Evolutionary conservation across 2,329 filamentous ascomycete genomes (phyloP), one percentile per base, ranked within the genome.

Genomic region (Cylindrodendrum hubeiense): DNA sequence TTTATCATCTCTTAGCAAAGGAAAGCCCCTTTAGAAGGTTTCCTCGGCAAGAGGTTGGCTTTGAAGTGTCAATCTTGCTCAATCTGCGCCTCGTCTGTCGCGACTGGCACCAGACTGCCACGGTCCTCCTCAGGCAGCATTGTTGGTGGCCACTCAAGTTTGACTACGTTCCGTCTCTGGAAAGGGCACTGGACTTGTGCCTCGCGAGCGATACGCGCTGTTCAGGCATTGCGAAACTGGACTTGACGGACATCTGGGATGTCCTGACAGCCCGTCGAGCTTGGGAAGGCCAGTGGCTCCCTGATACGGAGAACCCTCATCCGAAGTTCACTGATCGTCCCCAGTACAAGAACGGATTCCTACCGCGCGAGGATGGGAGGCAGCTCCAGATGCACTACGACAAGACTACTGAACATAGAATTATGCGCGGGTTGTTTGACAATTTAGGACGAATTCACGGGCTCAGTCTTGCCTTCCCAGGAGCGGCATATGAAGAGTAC

Each of bases 71-170:
- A n/a, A 26, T 47, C 3, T 10, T 28, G 6, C 22, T 41, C 22
- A 51, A 22, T 3, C 24, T 60, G 7, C 47, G 57, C 1, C 57
- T 47, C 12, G 39, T 60, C 21, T 60, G 49, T 6, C 49, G 30
- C 15, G 57, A 53, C n/a, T 60, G 49, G 57, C 9, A 54, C 13
- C 9, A 9, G 49, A 30, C 57, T 2, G 49, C 30, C 7, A 60
- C 57, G 1, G 2, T 5, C 7, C 21, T 53, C 9, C 41, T 54
- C 9, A 15, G 12, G 1, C 2, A 47, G 2, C 37, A 44, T 28
- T 9, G 17, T 5, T 49, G 28, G 49, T 47, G 33, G 37, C 17
- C 26, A 2, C 2, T 60, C 49, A 54, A 53, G 9, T 28, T 54
- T 21, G 39, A 43, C 17, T 33, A 1, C 10, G 2, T 3, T 4